A percentile compares a stretch with the other conserved stretches of the same genome.
phyloP scores from a whole-genome alignment of 257 asterid genomes.

The Salvia splendens region DNA sequence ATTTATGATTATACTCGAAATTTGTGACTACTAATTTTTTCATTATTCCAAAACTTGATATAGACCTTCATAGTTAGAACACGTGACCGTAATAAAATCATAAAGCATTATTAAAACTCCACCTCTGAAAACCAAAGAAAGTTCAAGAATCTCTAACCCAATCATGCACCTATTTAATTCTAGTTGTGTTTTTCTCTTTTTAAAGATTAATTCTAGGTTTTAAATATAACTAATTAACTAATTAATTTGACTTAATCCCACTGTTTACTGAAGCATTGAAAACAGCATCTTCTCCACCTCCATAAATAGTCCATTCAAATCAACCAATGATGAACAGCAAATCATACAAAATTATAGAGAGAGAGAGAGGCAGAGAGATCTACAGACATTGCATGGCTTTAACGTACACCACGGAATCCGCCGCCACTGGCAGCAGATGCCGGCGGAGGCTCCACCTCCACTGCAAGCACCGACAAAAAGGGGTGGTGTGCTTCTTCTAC shows the following conservation, averaged over 20 bases:
- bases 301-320: conserved; percentile 1
- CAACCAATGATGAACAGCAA: conserved; percentile 22
- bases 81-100: background rate
- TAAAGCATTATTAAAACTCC: background rate
- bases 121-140: background rate
- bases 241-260: conserved; percentile 10
- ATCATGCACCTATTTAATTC: background rate
- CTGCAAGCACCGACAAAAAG: conserved; percentile 51
- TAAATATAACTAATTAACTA: background rate
- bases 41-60: background rate
- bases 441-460: conserved; percentile 51
- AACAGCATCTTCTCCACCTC: background rate
- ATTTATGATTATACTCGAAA: too few species aligned
- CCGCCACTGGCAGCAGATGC: conserved; percentile 40
- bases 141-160: background rate
- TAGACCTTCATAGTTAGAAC: background rate
- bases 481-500: conserved; percentile 40
- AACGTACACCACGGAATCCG: conserved; percentile 45
- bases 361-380: conserved; percentile 5
- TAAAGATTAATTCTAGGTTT: background rate
- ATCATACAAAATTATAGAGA: conserved; percentile 27
- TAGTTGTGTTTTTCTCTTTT: background rate
- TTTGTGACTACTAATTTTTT: too few species aligned
- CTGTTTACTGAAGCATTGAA: background rate
- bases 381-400: conserved; percentile 48